Percentiles rank a stretch among this genome's conserved stretches.
Evolutionary conservation across 306 rosid genomes (phyloP).

Genomic region (Senna tora): DNA sequence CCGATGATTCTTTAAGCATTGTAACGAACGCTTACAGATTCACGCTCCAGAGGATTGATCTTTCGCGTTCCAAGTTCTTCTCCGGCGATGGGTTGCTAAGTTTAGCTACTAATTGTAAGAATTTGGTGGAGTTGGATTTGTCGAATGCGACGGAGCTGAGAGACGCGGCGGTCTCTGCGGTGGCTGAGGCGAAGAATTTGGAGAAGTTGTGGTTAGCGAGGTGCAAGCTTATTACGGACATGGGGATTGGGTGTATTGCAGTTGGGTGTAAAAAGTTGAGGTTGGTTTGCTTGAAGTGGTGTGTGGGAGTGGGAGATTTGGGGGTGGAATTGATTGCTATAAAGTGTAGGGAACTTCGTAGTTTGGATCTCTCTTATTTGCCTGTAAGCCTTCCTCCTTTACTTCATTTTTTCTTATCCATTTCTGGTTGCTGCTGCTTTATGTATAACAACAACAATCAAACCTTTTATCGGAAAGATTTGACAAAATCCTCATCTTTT

Average conservation of each 20-base stretch:
- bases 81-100: slow-evolving; percentile 57
- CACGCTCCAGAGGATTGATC: slow-evolving; percentile 60
- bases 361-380: slow-evolving; percentile 86
- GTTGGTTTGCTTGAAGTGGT: slow-evolving; percentile 80
- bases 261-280: slow-evolving; percentile 84
- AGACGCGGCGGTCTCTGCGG: slow-evolving; percentile 64
- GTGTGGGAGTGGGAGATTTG: slow-evolving; percentile 77
- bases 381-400: slow-evolving; percentile 52
- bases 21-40: slow-evolving; percentile 51
- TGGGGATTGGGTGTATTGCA: slow-evolving; percentile 94
- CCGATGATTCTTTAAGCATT: slow-evolving; percentile 42
- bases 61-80: slow-evolving; percentile 72
- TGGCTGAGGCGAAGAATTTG: slow-evolving; percentile 74
- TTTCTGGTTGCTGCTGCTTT: not conserved
- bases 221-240: slow-evolving; percentile 76
- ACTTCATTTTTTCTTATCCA: not conserved
- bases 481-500: no score
- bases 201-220: slow-evolving; percentile 76
- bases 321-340: slow-evolving; percentile 87
- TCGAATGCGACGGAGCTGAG: slow-evolving; percentile 79
- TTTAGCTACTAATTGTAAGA: slow-evolving; percentile 49
- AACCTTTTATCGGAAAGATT: not conserved
- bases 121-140: slow-evolving; percentile 75
- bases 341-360: slow-evolving; percentile 71
- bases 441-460: no score